Conservation (phyloP, 257 asterid genomes). For the Primulina eburnea region DNA sequence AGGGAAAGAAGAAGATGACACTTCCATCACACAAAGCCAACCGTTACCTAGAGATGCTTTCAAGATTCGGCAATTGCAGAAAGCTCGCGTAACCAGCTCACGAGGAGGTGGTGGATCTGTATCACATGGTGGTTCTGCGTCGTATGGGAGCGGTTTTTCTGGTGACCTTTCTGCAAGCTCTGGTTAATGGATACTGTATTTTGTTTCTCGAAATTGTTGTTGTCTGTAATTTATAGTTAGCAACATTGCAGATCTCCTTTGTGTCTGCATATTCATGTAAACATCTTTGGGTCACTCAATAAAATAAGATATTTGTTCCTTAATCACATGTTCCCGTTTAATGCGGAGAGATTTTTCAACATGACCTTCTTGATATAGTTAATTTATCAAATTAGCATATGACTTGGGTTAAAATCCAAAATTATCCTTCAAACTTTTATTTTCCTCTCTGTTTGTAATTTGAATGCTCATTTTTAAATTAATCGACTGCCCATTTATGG, state of each 20-base stretch:
- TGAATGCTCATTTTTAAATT: too few relatives aligned
- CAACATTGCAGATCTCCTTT: neutral
- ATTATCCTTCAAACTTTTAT: too few relatives aligned
- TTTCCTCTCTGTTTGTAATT: too few relatives aligned
- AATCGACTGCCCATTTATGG: too few relatives aligned
- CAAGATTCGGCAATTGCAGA: constrained; percentile 81
- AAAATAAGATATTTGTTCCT: neutral
- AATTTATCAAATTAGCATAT: too few relatives aligned
- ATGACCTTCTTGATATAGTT: too few relatives aligned
- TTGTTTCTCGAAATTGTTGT: neutral
- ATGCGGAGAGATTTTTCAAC: too few relatives aligned
- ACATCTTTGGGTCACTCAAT: neutral
- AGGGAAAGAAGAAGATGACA: constrained; percentile 86
- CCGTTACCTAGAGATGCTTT: constrained; percentile 80
- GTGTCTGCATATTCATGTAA: neutral
- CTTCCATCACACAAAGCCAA: constrained; percentile 66
- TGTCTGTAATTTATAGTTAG: neutral
- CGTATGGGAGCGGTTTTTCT: constrained; percentile 91
- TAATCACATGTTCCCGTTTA: neutral
- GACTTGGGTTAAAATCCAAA: too few relatives aligned
- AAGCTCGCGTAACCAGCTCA: constrained; percentile 53
- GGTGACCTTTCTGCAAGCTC: constrained; percentile 90
- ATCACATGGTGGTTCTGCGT: constrained; percentile 62
- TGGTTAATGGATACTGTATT: constrained; percentile 28
- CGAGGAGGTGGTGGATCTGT: constrained; percentile 27